These are phyloP conservation scores for Diutina pseudorugosa DNA, from an alignment of 1,139 yeast genomes.

Conservation along the genomic window DNA sequence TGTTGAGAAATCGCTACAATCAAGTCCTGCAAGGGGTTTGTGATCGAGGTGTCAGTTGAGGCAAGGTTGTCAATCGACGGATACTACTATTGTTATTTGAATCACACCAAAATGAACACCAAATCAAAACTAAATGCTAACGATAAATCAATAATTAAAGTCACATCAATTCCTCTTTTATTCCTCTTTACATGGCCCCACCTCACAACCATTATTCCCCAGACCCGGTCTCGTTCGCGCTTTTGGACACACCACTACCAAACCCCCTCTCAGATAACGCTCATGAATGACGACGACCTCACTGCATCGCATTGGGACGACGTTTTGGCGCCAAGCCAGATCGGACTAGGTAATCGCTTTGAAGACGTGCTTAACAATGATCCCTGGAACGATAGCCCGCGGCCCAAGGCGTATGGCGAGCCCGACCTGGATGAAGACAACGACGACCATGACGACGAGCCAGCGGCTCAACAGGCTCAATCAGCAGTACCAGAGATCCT, in stretches of 20 bases:
- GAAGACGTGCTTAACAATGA: slow-evolving; percentile 13
- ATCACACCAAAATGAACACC: too few relatives aligned
- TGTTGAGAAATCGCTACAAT: too few relatives aligned
- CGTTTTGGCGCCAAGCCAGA: slow-evolving; percentile 11
- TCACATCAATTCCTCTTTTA: too few relatives aligned
- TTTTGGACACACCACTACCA: not conserved
- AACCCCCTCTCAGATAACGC: not conserved
- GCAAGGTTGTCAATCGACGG: too few relatives aligned
- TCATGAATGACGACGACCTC: slow-evolving; percentile 15
- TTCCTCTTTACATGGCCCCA: too few relatives aligned
- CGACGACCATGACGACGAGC: slow-evolving; percentile 6
- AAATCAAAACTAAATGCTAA: too few relatives aligned
- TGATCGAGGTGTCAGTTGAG: too few relatives aligned
- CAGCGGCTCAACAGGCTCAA: slow-evolving; percentile 10
- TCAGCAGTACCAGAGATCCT: slow-evolving; percentile 5
- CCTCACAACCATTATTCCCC: not conserved
- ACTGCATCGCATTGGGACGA: slow-evolving; percentile 21
- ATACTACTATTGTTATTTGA: too few relatives aligned
- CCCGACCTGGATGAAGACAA: slow-evolving; percentile 12
- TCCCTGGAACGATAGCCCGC: slow-evolving; percentile 14
- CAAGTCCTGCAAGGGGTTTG: too few relatives aligned
- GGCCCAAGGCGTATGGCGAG: slow-evolving; percentile 11
- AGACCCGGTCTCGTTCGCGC: not conserved
- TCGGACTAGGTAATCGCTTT: slow-evolving; percentile 8
- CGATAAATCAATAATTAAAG: too few relatives aligned